Evolutionary conservation across 2,329 filamentous ascomycete species (phyloP), one percentile per base, ranked within the genome.

Genomic region (Parastagonospora avenae): DNA sequence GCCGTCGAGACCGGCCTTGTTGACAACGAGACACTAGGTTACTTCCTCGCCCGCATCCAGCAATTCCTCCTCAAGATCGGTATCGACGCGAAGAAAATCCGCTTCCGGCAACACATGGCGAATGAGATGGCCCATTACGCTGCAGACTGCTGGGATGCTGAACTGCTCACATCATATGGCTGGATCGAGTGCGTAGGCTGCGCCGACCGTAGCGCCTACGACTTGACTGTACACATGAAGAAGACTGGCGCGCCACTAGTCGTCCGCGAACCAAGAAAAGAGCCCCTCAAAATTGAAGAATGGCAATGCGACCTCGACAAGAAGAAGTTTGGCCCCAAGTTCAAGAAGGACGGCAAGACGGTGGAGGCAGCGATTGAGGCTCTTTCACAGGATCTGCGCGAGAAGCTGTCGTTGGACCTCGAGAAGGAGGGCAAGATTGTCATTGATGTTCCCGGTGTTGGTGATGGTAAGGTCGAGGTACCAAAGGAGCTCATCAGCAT

Each of bases 141-240:
- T 40, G 84, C 87, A 48, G 94, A 99, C 79, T 99, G 94, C 79
- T 97, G 94, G 94, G 94, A 99, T 75, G 93, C 92, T 11, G 94
- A 99, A 76, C 80, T 99, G 48, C 81, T 89, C 57, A 97, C 91
- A 50, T 92, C 89, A 55, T 92, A 92, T 68, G 94, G 94, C 73
- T 99, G 94, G 94, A 90, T 97, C 57, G 94, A 99, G 80, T 97
- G 93, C 74, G 93, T 97, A 67, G 94, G 94, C 56, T 97, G 94
- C 75, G 94, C 94, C 54, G 93, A 97, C 74, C 86, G 94, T 67
- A 96, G 90, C 72, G 94, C 94, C 15, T 99, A 96, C 74, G 94
- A 99, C 76, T 76, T 97, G 73, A 89, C 85, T 31, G 92, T 97
- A 8, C 94, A 97, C 77, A 87, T 89, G 71, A 93, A 96, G 78